Evolutionary conservation across 352 stramenopile genomes (phyloP), one percentile per base, ranked within the genome.

Genomic region (Pythium scleroteichum): DNA sequence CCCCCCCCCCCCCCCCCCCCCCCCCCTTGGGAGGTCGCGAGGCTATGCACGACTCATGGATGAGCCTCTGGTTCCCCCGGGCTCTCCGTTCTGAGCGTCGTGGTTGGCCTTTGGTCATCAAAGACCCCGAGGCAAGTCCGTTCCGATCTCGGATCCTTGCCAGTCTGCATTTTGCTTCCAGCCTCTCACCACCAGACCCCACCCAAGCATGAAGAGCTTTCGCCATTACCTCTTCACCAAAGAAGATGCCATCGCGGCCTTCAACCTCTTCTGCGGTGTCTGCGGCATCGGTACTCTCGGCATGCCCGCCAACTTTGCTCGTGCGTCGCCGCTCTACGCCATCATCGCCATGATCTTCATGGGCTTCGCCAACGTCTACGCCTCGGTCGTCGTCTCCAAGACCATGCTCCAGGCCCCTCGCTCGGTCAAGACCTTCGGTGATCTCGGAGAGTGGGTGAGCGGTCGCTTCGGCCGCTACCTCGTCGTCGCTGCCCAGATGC

Each of bases 221-320:
- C 53, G 52, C 16, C 58, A 65, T 19, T 65, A 65, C 26, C 45
- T 60, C 33, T 71, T 75, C 39, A 75, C 68, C 33, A 64, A 69
- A 38, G 68, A 75, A 42, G 68, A 75, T 45, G 29, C 64, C 47
- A 72, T 72, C 12, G 64, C 52, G 3, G 41, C 50, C 0, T 66
- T 66, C 51, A 66, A 66, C 44, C 51, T 66, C 16, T 61, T 66
- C 26, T 75, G 68, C 59, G 66, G 64, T 38, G 68, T 75, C n/a
- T 75, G 63, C 33, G 68, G 68, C 32, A 67, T 77, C 47, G 69
- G 69, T 10, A 73, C 69, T 3, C 64, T 77, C 20, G 65, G 69
- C 26, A 73, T 77, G 58, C 66, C 69, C 0, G 57, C 53, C 24
- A 77, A 77, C 51, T 77, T 71, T 41, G 53, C 68, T 12, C 64